Evolutionary conservation across 345 rosid species (phyloP).

Genomic region (Linum lewisii): DNA sequence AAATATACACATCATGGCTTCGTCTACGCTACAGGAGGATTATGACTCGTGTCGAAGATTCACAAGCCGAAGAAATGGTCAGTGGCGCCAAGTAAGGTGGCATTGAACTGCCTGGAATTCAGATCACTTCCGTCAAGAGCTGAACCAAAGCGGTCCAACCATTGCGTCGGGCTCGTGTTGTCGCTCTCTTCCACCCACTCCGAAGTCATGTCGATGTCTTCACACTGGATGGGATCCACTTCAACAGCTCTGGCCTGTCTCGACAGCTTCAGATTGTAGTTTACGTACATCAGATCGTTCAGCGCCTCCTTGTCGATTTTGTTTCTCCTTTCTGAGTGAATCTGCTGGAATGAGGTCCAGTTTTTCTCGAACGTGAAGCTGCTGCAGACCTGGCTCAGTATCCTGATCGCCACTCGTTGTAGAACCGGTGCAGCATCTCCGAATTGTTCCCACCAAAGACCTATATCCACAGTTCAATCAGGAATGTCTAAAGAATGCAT

Average conservation of each 20-base stretch:
- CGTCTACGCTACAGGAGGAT: too few relatives aligned
- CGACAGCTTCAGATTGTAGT: conserved; percentile 65
- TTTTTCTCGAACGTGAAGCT: conserved; percentile 56
- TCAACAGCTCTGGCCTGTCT: conserved; percentile 49
- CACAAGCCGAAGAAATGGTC: conserved; percentile 67
- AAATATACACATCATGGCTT: too few relatives aligned
- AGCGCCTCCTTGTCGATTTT: conserved; percentile 70
- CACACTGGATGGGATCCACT: conserved; percentile 48
- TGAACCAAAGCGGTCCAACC: conserved; percentile 82
- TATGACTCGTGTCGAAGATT: too few relatives aligned
- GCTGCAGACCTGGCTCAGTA: conserved; percentile 85
- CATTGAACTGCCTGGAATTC: conserved; percentile 69
- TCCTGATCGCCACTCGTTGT: conserved; percentile 77
- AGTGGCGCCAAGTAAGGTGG: conserved; percentile 46
- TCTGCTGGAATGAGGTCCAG: conserved; percentile 75
- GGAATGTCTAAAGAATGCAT: not conserved
- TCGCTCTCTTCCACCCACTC: conserved; percentile 91
- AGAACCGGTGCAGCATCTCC: conserved; percentile 81
- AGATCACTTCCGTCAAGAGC: conserved; percentile 67
- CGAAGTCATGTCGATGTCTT: conserved; percentile 85
- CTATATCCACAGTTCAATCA: conserved; percentile 27
- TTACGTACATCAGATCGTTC: conserved; percentile 53
- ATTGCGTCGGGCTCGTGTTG: conserved; percentile 57
- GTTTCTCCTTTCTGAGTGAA: conserved; percentile 74
- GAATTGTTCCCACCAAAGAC: conserved; percentile 95